phyloP scores from a whole-genome alignment of 371 early-diverging fungal species.

The Gilbertella persicaria region DNA sequence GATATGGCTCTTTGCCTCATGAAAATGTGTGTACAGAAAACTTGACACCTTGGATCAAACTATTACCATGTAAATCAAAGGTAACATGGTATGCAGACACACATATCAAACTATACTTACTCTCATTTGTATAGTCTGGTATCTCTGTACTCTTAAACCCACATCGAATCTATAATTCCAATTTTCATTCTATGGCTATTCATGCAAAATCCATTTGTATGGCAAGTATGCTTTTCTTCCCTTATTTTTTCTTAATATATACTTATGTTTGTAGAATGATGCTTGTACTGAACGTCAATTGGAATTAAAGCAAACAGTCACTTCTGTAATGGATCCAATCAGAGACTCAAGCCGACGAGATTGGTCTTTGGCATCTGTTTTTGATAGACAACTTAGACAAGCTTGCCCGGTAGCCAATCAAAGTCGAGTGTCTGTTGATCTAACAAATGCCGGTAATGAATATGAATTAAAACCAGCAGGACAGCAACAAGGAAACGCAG shows the following conservation, averaged over 20 bases:
- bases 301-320: constrained; percentile 64
- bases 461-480: constrained; percentile 41
- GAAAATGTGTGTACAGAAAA: constrained; percentile 98
- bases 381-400: constrained; percentile 59
- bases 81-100: constrained; percentile 32
- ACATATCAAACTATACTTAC: constrained; percentile 1
- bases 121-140: constrained; percentile 65
- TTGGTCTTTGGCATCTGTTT: constrained; percentile 72
- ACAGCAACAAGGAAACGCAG: constrained; percentile 11
- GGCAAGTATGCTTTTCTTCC: constrained; percentile 30
- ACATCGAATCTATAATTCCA: constrained; percentile 84
- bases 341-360: constrained; percentile 61
- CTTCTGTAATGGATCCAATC: constrained; percentile 76
- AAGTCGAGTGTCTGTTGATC: constrained; percentile 53
- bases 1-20: constrained; percentile 83
- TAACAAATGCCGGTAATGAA: constrained; percentile 35
- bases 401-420: constrained; percentile 67
- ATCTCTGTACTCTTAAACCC: constrained; percentile 84
- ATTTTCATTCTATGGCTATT: constrained; percentile 89
- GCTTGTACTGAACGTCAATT: constrained; percentile 27
- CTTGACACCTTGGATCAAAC: constrained; percentile 94
- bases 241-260: neutral
- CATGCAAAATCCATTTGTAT: constrained; percentile 61
- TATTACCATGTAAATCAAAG: constrained; percentile 91
- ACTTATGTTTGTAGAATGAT: constrained; percentile 22